phyloP scores from a whole-genome alignment of 352 stramenopile species.

The Thraustochytrium sp. region DNA sequence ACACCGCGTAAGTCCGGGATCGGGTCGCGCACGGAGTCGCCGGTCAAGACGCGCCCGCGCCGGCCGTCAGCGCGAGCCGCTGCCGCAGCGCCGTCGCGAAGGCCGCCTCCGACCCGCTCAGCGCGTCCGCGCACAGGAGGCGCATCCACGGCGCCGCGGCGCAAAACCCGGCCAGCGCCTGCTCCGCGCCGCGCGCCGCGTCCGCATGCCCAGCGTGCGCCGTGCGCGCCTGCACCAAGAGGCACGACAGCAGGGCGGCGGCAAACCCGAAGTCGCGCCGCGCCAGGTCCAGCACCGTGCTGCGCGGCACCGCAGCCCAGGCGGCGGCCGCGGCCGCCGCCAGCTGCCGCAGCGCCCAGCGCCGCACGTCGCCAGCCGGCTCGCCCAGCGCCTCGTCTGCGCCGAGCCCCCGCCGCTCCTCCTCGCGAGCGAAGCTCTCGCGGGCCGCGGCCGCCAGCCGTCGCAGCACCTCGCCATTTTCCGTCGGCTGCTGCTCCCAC shows the following conservation, averaged over 20 bases:
- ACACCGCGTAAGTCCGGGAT: no score
- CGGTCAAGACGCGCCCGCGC: no score
- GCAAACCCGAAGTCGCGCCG: background rate
- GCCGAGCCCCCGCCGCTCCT: background rate
- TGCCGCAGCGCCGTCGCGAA: background rate
- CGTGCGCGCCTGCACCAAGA: background rate
- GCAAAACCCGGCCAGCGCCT: background rate
- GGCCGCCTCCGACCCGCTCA: background rate
- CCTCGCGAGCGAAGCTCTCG: background rate
- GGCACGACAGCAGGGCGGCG: background rate
- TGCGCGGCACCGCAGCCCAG: background rate
- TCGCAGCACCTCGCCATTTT: background rate
- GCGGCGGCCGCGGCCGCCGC: background rate
- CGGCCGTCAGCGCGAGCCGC: no score
- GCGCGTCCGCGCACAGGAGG: background rate
- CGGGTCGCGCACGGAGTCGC: no score
- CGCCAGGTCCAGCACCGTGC: background rate
- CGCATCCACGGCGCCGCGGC: background rate
- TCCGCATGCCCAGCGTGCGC: background rate
- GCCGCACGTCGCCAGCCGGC: background rate
- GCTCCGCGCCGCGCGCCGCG: background rate
- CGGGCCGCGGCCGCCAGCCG: background rate
- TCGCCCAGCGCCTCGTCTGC: background rate
- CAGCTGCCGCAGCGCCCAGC: background rate
- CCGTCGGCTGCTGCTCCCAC: background rate